phyloP scores from a whole-genome alignment of 805 yeast species.

The Lipomyces mesembrius region DNA sequence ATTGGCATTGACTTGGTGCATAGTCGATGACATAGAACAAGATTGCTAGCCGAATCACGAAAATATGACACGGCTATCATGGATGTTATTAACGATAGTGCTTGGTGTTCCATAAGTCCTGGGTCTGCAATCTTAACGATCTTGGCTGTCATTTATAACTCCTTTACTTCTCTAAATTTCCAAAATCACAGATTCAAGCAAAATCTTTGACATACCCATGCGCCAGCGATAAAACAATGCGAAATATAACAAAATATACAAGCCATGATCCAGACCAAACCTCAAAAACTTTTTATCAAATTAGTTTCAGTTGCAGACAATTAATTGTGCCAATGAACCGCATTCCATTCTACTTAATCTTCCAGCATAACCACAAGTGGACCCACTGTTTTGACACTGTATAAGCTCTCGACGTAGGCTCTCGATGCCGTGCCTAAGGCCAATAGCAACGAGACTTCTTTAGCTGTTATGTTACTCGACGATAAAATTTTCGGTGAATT shows the following conservation, averaged over 20 bases:
- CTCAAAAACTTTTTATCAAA: neutral
- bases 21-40: neutral
- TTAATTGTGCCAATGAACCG: neutral
- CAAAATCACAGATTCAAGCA: neutral
- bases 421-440: conserved; percentile 27
- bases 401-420: conserved; percentile 26
- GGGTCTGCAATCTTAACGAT: no score
- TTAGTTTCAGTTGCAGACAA: no score
- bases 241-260: conserved; percentile 3
- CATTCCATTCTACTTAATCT: conserved; percentile 7
- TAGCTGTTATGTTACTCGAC: conserved; percentile 11
- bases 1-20: neutral
- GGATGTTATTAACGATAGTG: no score
- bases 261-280: neutral
- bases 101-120: no score
- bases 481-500: conserved; percentile 13
- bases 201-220: neutral
- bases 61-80: no score
- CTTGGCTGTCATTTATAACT: neutral
- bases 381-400: conserved; percentile 30
- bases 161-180: neutral
- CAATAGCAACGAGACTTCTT: conserved; percentile 22
- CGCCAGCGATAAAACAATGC: conserved; percentile 7
- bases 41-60: no score
- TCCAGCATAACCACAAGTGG: conserved; percentile 32